Percentiles rank a stretch among this genome's conserved stretches.
These are phyloP conservation scores for Fusarium sororula DNA, from an alignment of 2,329 filamentous ascomycete species.

Conservation along the genomic window DNA sequence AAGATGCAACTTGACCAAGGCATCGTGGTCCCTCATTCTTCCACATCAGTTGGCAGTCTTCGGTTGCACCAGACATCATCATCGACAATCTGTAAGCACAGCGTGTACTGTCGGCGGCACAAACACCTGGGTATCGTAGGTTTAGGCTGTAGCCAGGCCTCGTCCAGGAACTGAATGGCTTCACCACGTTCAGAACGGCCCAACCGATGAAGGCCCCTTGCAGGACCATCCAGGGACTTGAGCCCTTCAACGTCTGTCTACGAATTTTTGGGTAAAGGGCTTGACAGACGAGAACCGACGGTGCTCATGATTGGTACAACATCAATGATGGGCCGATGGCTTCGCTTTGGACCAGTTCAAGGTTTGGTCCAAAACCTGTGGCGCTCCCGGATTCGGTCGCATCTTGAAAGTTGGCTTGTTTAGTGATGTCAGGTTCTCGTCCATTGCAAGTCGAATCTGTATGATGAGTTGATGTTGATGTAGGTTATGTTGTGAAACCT, in stretches of 20 bases:
- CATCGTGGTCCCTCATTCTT: not conserved
- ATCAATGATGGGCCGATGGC: not conserved
- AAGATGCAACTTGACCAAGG: not conserved
- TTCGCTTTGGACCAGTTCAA: not conserved
- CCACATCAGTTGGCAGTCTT: not conserved
- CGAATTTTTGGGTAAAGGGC: not conserved
- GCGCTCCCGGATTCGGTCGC: conserved; percentile 22
- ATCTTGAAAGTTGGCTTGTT: not conserved
- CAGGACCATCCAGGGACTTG: not conserved
- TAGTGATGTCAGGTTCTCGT: conserved; percentile 12
- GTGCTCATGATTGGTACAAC: conserved; percentile 11
- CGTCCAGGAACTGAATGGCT: conserved; percentile 7
- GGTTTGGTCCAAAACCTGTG: conserved; percentile 16
- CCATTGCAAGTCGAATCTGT: not conserved
- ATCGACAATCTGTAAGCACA: not conserved
- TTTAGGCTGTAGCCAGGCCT: conserved; percentile 52
- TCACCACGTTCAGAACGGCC: conserved; percentile 14
- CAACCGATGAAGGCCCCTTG: conserved; percentile 49
- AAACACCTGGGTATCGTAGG: not conserved
- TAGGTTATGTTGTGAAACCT: not conserved
- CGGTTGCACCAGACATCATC: not conserved
- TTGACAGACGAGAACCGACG: not conserved
- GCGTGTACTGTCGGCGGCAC: not conserved
- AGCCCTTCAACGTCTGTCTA: conserved; percentile 53
- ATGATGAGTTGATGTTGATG: not conserved